Conservation (phyloP, 768 basidiomycete genomes). For the Xerocomellus intermedius region DNA sequence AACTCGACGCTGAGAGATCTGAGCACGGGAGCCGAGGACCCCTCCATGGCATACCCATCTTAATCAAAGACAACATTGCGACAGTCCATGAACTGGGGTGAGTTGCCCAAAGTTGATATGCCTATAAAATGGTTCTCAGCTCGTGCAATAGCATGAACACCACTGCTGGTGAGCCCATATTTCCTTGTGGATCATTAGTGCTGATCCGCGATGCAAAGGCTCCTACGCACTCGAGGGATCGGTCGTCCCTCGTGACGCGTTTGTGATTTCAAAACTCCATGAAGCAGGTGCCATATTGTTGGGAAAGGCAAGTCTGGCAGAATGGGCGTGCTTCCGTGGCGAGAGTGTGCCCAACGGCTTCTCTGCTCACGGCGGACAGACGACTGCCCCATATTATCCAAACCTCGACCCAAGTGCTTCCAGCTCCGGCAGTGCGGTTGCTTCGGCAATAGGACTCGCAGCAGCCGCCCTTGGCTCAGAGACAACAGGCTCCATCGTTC, state of each 20-base stretch:
- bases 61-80: conserved; percentile 51
- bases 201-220: conserved; percentile 20
- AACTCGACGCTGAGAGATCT: conserved; percentile 50
- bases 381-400: conserved; percentile 41
- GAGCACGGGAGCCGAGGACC: conserved; percentile 44
- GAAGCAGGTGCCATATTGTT: conserved; percentile 38
- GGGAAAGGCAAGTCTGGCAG: conserved; percentile 43
- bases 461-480: conserved; percentile 46
- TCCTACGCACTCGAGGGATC: conserved; percentile 41
- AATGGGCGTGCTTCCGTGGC: conserved; percentile 44
- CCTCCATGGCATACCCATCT: conserved; percentile 58
- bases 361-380: conserved; percentile 47
- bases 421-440: conserved; percentile 46
- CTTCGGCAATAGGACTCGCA: conserved; percentile 43
- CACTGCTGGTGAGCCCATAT: conserved; percentile 42
- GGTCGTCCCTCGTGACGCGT: conserved; percentile 36
- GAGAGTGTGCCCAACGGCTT: conserved; percentile 38
- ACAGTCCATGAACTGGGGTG: conserved; percentile 30
- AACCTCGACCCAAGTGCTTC: conserved; percentile 41
- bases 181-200: not conserved
- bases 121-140: not conserved
- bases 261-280: conserved; percentile 30
- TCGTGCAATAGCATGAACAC: conserved; percentile 46
- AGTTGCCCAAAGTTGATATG: not conserved
- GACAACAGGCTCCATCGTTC: conserved; percentile 48